Conservation (phyloP, 1,284 basidiomycete genomes). For the Anthracocystis walkeri region DNA sequence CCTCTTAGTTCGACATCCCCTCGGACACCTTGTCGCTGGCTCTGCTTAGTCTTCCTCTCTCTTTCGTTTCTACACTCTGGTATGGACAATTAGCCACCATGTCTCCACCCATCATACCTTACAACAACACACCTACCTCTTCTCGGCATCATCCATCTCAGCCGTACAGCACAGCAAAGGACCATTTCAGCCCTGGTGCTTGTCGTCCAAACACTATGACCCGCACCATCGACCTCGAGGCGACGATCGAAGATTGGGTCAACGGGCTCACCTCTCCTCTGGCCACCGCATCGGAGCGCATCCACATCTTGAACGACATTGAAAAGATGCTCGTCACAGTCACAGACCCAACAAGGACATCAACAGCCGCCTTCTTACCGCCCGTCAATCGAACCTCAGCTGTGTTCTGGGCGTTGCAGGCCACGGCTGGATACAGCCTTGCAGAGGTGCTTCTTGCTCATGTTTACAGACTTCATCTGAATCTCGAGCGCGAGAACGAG, state of each 20-base stretch:
- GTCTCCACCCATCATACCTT: slow-evolving; percentile 27
- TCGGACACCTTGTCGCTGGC: neutral
- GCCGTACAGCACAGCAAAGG: slow-evolving; percentile 12
- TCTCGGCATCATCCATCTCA: slow-evolving; percentile 11
- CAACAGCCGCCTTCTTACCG: slow-evolving; percentile 4
- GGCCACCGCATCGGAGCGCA: slow-evolving; percentile 33
- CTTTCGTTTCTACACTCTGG: neutral
- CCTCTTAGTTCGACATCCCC: slow-evolving; percentile 9
- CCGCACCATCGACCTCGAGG: slow-evolving; percentile 24
- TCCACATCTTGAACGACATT: slow-evolving; percentile 34
- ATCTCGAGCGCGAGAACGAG: slow-evolving; percentile 35
- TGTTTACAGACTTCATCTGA: slow-evolving; percentile 35
- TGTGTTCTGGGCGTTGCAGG: slow-evolving; percentile 42
- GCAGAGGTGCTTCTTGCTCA: slow-evolving; percentile 37
- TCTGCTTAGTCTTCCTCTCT: neutral
- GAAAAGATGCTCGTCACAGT: slow-evolving; percentile 37
- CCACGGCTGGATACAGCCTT: slow-evolving; percentile 31
- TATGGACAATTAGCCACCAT: slow-evolving; percentile 18
- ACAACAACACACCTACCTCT: slow-evolving; percentile 4
- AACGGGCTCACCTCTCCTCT: slow-evolving; percentile 39
- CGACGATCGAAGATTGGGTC: slow-evolving; percentile 31
- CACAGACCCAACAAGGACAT: slow-evolving; percentile 1
- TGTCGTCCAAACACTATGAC: slow-evolving; percentile 34
- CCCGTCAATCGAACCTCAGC: slow-evolving; percentile 20
- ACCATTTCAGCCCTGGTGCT: slow-evolving; percentile 26